phyloP scores from a whole-genome alignment of 192 early-diverging fungal species.

The Mortierella alpina region DNA sequence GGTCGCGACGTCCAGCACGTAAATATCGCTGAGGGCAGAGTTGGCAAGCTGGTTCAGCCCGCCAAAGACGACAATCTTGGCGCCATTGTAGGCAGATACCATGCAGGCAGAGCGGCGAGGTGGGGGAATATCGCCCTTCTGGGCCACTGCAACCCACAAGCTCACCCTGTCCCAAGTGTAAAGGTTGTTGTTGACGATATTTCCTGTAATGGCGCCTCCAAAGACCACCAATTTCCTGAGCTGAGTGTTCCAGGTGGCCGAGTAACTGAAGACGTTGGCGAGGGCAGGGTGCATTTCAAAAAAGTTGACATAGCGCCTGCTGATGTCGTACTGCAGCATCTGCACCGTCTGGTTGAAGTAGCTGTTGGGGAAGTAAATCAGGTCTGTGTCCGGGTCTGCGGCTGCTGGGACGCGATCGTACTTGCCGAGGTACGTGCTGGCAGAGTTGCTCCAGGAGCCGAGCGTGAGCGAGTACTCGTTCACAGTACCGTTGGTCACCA shows the following conservation, averaged over 20 bases:
- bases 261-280: conserved; percentile 1
- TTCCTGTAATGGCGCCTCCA: conserved; percentile 8
- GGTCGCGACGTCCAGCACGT: conserved; percentile 13
- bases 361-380: conserved; percentile 10
- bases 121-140: not conserved
- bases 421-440: not conserved
- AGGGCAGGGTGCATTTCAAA: conserved; percentile 12
- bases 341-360: conserved; percentile 4
- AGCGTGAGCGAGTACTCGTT: conserved; percentile 7
- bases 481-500: conserved; percentile 13
- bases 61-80: conserved; percentile 33
- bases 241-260: conserved; percentile 8
- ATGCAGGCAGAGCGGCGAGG: not conserved
- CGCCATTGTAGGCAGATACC: not conserved
- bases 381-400: conserved; percentile 6
- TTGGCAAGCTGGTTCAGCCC: not conserved
- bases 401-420: not conserved
- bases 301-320: conserved; percentile 2
- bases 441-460: conserved; percentile 1
- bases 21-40: conserved; percentile 3
- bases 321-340: conserved; percentile 16
- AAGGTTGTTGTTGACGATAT: too few relatives aligned
- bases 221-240: conserved; percentile 15
- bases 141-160: too few relatives aligned
- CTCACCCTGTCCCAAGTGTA: too few relatives aligned